Conservation (phyloP, 2,329 filamentous ascomycete species). For the Exserohilum turcica region DNA sequence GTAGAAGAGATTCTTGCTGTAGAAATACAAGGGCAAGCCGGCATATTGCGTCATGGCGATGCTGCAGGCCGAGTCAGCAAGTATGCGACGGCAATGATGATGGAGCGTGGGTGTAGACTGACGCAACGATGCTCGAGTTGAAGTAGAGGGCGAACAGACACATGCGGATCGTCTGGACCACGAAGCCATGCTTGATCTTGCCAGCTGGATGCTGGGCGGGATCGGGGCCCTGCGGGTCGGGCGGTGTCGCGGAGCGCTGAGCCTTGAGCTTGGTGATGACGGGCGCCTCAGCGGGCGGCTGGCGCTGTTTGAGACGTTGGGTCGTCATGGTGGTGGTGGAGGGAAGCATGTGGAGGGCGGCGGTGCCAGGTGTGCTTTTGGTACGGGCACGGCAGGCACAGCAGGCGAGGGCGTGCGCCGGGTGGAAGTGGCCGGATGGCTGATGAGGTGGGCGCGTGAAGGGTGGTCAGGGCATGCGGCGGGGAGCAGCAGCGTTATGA, state of each 20-base stretch:
- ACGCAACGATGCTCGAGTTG: conserved; percentile 50
- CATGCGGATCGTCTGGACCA: conserved; percentile 52
- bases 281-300: conserved; percentile 34
- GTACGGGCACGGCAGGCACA: conserved; percentile 7
- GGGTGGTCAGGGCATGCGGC: conserved; percentile 12
- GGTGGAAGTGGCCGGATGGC: conserved; percentile 7
- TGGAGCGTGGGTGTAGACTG: conserved; percentile 23
- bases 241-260: conserved; percentile 16
- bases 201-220: conserved; percentile 41
- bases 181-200: conserved; percentile 50
- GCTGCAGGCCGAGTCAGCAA: conserved; percentile 42
- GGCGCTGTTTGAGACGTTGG: conserved; percentile 40
- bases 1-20: conserved; percentile 77
- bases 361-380: neutral
- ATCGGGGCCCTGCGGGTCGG: conserved; percentile 5
- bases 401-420: conserved; percentile 16
- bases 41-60: conserved; percentile 71
- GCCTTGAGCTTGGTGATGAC: conserved; percentile 21
- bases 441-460: conserved; percentile 23
- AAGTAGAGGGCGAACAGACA: conserved; percentile 54
- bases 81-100: conserved; percentile 23
- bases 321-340: conserved; percentile 32
- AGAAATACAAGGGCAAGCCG: conserved; percentile 73
- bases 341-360: conserved; percentile 4
- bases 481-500: conserved; percentile 10